Conservation (phyloP, 129 eudicot species). For the Sambucus nigra region DNA sequence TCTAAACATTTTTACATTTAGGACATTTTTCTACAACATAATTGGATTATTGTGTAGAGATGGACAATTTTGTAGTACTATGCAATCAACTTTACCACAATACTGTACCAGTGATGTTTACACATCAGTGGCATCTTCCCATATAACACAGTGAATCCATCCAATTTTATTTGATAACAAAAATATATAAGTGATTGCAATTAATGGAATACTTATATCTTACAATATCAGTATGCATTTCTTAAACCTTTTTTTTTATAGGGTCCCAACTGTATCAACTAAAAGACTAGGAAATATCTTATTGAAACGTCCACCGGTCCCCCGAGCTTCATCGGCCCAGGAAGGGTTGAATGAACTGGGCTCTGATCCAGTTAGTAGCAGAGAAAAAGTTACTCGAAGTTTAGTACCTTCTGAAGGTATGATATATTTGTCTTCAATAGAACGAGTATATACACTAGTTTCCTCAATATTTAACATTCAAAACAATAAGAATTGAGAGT, state of each 20-base stretch:
- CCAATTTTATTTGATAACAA: too few species aligned
- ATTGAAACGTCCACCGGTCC: slow-evolving; percentile 65
- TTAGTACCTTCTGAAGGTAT: slow-evolving; percentile 50
- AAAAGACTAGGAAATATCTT: slow-evolving; percentile 56
- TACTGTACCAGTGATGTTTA: too few species aligned
- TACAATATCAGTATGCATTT: neutral
- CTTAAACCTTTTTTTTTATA: slow-evolving; percentile 9
- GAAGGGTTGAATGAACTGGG: slow-evolving; percentile 52
- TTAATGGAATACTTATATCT: too few species aligned
- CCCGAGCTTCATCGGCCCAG: slow-evolving; percentile 57
- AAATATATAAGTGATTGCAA: neutral
- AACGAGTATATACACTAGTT: too few species aligned
- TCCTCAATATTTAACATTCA: too few species aligned
- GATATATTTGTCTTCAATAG: too few species aligned
- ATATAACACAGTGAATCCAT: neutral
- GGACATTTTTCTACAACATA: too few species aligned
- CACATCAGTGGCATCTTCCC: neutral
- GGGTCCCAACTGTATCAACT: slow-evolving; percentile 29
- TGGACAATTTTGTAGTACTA: too few species aligned
- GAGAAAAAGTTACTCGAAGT: slow-evolving; percentile 30
- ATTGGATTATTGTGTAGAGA: too few species aligned
- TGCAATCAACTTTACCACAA: too few species aligned
- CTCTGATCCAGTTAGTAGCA: slow-evolving; percentile 28
- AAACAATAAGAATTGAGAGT: too few species aligned
- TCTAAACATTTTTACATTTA: too few species aligned